These are phyloP conservation scores for Chlamydomonas applanata DNA, from an alignment of 139 green algal genomes.

Conservation along the genomic window DNA sequence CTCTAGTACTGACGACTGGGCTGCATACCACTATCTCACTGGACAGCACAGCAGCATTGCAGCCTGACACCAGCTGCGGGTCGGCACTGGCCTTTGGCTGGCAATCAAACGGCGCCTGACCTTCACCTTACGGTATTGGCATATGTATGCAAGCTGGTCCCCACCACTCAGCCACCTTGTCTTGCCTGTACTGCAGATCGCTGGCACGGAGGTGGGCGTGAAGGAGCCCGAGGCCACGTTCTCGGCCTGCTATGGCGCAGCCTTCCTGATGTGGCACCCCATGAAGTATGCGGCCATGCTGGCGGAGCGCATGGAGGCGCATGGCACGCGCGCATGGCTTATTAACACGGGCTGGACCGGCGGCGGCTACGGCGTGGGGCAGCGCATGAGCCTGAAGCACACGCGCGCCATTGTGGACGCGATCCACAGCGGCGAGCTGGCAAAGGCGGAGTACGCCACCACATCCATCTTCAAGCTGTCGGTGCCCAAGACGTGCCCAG, in stretches of 20 bases:
- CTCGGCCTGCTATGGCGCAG: constrained; percentile 74
- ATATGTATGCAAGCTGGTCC: too few species aligned
- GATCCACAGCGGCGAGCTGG: constrained; percentile 88
- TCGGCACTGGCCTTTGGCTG: neutral
- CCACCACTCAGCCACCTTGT: too few species aligned
- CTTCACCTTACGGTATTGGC: neutral
- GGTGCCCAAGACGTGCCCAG: constrained; percentile 41
- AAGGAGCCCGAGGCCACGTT: constrained; percentile 94
- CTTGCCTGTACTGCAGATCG: constrained; percentile 60
- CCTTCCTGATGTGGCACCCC: constrained; percentile 78
- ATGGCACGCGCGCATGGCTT: constrained; percentile 81
- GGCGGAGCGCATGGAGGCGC: constrained; percentile 80
- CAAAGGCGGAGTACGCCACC: constrained; percentile 43
- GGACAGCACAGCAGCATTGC: too few species aligned
- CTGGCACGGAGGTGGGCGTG: constrained; percentile 91
- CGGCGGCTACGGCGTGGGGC: constrained; percentile 79
- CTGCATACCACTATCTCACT: too few species aligned
- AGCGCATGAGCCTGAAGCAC: constrained; percentile 87
- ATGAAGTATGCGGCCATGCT: constrained; percentile 91
- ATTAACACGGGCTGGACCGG: constrained; percentile 90
- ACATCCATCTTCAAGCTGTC: constrained; percentile 86
- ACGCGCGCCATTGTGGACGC: constrained; percentile 95
- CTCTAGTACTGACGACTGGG: too few species aligned
- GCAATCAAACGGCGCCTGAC: too few species aligned
- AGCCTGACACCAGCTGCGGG: too few species aligned